Evolutionary conservation across 2,329 filamentous ascomycete species (phyloP), one percentile per base, ranked within the genome.

Genomic region (Leptodontidium sp.): DNA sequence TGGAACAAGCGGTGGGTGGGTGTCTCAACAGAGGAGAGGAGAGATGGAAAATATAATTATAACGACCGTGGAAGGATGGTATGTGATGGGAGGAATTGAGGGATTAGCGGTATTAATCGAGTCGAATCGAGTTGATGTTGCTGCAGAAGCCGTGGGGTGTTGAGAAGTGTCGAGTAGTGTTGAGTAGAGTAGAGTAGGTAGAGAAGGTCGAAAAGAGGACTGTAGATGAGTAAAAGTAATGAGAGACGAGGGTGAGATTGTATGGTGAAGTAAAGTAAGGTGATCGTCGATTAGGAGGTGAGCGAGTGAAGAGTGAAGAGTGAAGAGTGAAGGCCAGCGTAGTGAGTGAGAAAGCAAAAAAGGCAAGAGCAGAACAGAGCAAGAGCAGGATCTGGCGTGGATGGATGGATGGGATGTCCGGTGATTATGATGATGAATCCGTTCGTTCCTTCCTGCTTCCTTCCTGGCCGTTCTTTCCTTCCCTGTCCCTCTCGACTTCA

Each of bases 141-240:
- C 57, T 45, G 57, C 21, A 45, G 57, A 45, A 45, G 57, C 57
- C 57, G 57, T 59, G 57, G 57, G 57, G 21, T 35, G 35, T 58
- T 21, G 45, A 47, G 55, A 24, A 24, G 7, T 57, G 53, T 57
- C 32, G 53, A 38, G 53, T 35, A 32, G 29, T 21, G 21, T 21
- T 21, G 50, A 53, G 50, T 53, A 32, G 49, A 29, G 32, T 58
- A 12, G 32, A 40, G 17, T 35, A 24, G 9, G 17, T 45, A n/a
- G 45, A 47, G 45, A 4, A 17, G 47, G 29, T 32, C 29, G 29
- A 32, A 6, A 32, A 21, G 11, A 50, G 47, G 47, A 50, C 6
- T 32, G 21, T 50, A 26, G 9, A 12, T 26, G 47, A 17, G 47
- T 50, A 21, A 50, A 47, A 24, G 47, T 14, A 59, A 58, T 4